phyloP scores from a whole-genome alignment of 805 yeast genomes.

The Barnettozyma wickerhamii region DNA sequence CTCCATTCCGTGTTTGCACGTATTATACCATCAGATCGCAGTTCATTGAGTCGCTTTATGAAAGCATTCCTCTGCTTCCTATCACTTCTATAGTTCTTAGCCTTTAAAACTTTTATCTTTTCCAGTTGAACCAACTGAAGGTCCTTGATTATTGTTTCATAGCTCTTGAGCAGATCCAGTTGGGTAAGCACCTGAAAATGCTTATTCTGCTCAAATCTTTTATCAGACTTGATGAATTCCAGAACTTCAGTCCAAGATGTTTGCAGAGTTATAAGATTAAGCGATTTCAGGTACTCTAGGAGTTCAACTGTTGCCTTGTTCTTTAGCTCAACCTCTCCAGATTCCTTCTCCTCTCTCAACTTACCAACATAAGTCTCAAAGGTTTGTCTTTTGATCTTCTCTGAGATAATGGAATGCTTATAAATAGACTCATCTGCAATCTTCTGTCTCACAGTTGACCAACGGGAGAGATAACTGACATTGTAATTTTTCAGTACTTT shows the following conservation, averaged over 20 bases:
- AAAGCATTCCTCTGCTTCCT: constrained; percentile 63
- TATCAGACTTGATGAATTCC: constrained; percentile 29
- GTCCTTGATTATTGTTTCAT: constrained; percentile 32
- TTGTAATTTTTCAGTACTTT: constrained; percentile 41
- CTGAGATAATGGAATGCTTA: constrained; percentile 54
- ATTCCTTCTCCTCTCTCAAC: constrained; percentile 31
- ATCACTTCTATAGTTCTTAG: constrained; percentile 49
- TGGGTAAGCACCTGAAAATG: constrained; percentile 49
- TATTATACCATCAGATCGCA: constrained; percentile 31
- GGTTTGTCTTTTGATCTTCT: constrained; percentile 48
- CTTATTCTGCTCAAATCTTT: constrained; percentile 54
- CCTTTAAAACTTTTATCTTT: constrained; percentile 25
- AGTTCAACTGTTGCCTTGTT: constrained; percentile 50
- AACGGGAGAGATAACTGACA: constrained; percentile 55
- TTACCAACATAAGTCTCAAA: constrained; percentile 46
- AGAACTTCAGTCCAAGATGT: constrained; percentile 21
- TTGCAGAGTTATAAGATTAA: constrained; percentile 23
- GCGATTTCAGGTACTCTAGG: constrained; percentile 41
- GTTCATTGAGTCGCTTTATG: constrained; percentile 39
- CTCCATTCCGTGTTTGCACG: constrained; percentile 55
- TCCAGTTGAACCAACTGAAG: constrained; percentile 23
- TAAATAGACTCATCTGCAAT: constrained; percentile 65
- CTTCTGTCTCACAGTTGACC: constrained; percentile 53
- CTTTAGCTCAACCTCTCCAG: constrained; percentile 26
- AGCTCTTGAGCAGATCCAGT: constrained; percentile 56